Evolutionary conservation across 75 land plant species (phyloP).

Genomic region (Picea glauca): DNA sequence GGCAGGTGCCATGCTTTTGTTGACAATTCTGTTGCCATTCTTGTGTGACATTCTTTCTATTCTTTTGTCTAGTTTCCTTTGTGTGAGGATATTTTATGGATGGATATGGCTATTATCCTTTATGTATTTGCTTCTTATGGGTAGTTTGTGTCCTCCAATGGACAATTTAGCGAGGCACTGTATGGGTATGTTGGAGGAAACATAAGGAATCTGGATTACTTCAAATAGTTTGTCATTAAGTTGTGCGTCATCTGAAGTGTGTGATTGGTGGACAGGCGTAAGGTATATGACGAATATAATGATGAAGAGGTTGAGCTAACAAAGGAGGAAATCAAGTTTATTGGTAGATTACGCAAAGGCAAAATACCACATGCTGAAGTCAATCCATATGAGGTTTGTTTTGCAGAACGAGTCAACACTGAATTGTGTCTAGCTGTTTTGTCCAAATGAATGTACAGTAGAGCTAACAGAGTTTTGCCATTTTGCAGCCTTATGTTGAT

Average conservation of each 20-base stretch:
- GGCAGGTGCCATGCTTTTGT: too few relatives aligned
- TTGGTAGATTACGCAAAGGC: conserved; percentile 66
- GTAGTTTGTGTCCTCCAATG: not conserved
- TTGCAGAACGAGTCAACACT: not conserved
- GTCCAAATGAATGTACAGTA: not conserved
- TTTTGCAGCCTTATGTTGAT: conserved; percentile 89
- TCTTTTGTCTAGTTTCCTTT: not conserved
- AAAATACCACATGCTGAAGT: conserved; percentile 87
- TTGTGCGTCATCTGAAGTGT: not conserved
- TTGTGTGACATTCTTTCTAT: not conserved
- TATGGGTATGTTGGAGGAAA: not conserved
- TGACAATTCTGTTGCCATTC: too few relatives aligned
- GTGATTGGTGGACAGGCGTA: conserved; percentile 54
- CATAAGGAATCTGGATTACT: not conserved
- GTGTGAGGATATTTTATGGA: not conserved
- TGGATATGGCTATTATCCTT: not conserved
- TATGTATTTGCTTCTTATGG: not conserved
- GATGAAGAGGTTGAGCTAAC: conserved; percentile 92
- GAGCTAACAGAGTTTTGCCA: not conserved
- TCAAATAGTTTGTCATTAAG: not conserved
- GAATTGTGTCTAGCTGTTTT: not conserved
- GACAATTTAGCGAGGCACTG: too few relatives aligned
- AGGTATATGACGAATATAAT: conserved; percentile 90
- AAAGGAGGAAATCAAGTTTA: conserved; percentile 58
- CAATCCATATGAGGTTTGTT: conserved; percentile 77